Base-by-base conservation (phyloP, 257 asterid species). In the Primulina tabacum region DNA sequence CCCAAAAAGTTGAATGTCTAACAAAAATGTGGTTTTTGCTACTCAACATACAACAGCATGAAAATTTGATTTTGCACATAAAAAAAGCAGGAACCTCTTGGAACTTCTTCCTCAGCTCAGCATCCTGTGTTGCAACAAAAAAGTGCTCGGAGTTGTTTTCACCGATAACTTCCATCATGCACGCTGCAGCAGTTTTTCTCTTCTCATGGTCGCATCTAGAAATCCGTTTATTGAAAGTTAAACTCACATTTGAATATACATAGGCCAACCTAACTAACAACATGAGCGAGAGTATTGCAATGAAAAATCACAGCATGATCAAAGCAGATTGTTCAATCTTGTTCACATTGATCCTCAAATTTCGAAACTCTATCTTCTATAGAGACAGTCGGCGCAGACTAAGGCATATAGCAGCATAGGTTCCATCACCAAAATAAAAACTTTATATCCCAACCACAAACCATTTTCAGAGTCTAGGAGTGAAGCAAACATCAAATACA, bases 41-140 rank as follows among this genome's bases (percentile, higher is more conserved):
- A 7, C 71, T 38, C 9, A 67, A 50, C 33, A 32, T 33, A 61
- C n/a, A 65, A 28, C 12, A 59, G 14, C 73, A 70, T 29, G 8
- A 24, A 73, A 35, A 63, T 50, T 5, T 20, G n/a, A 55, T 37
- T 28, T 68, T 8, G 50, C 30, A 57, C 8, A 35, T 28, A 4
- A 68, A 35, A 20, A 20, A 34, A 70, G 65, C 56, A 37, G 21
- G 58, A 71, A 92, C 99, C 99, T 90, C 86, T 71, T 86, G 90
- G 35, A 90, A 79, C 78, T 78, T 80, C 76, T 78, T 82, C 75
- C 97, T 82, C 70, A 90, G 77, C 71, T 84, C 95, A 17, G 88
- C 90, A 79, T 93, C 99, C 78, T 90, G 99, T 8, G 97, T 83
- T 68, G 95, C 96, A 76, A 93, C 92, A 88, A 85, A 90, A 76